Base-by-base conservation (phyloP, 768 basidiomycete genomes). In the Kwoniella dejecticola region DNA sequence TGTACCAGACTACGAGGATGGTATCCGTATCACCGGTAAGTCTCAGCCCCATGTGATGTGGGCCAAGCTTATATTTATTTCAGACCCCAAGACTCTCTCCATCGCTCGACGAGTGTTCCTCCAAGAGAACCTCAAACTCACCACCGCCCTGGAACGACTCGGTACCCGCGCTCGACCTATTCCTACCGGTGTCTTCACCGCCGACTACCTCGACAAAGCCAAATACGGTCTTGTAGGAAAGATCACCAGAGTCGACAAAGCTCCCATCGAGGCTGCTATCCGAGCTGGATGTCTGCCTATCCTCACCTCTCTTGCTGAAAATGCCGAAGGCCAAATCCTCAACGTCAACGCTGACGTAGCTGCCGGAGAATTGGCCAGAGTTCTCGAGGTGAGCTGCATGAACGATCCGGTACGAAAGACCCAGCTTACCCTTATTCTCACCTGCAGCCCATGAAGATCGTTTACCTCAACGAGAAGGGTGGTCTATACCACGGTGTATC, bases 281-380 rank as follows among this genome's bases (percentile, higher is more conserved):
- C 87, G 91, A 46, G 93, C 95, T 0, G 95, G 96, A 30, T 93
- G 92, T 21, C 84, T 99, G 24, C 96, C 96, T 59, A 96, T 99
- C 80, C 83, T 98, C 19, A 97, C 93, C 66, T 90, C 88, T 78
- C 82, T 99, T 52, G 95, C 96, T 5, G 96, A 98, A 81, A 89
- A 90, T 31, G 84, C 87, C 21, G 91, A 96, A 31, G 96, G 96
- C n/a, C 96, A 99, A 79, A 93, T 99, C 70, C 83, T 98, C 65
- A 99, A 99, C 72, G 96, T 99, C 78, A 99, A 98, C 75, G 96
- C 96, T 21, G 96, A 99, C 77, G 90, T 98, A 64, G 96, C 96
- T 1, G 95, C 96, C 0, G 96, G 95, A 40, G 96, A 99, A 80
- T 85, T 99, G 19, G 89, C 95, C 6, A 96, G 97, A 81, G 95